These are phyloP conservation scores for Earliella scabrosa DNA, from an alignment of 1,284 basidiomycete genomes.

Conservation along the genomic window DNA sequence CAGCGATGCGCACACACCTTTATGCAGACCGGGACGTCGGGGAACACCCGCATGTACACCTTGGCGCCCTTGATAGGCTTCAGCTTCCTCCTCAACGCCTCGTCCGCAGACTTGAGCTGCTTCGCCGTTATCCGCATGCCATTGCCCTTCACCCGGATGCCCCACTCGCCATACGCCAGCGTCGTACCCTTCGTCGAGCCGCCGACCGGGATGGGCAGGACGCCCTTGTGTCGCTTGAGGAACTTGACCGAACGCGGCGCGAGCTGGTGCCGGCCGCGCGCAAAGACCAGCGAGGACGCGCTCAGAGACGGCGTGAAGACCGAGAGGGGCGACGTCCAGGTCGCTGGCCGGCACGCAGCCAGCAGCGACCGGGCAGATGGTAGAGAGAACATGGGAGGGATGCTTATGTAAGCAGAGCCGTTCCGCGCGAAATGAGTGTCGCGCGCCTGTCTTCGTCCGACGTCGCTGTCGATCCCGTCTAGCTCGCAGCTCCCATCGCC, in stretches of 20 bases:
- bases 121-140: constrained; percentile 90
- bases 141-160: constrained; percentile 85
- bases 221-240: constrained; percentile 88
- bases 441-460: neutral
- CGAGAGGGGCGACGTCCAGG: constrained; percentile 17
- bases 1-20: constrained; percentile 62
- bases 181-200: constrained; percentile 96
- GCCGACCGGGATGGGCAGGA: constrained; percentile 81
- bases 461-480: neutral
- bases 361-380: constrained; percentile 36
- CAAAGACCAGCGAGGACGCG: constrained; percentile 24
- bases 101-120: constrained; percentile 87
- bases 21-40: constrained; percentile 96
- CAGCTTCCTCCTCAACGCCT: constrained; percentile 89
- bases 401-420: constrained; percentile 11
- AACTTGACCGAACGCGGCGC: constrained; percentile 85
- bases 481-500: neutral
- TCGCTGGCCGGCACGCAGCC: constrained; percentile 32
- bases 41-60: constrained; percentile 91
- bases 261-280: constrained; percentile 58
- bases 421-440: neutral
- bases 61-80: constrained; percentile 92
- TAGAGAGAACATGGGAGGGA: constrained; percentile 33
- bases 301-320: constrained; percentile 10
- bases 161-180: constrained; percentile 90